Evolutionary conservation across 768 basidiomycete species (phyloP).

Genomic region (Rhodotorula kratochvilovae): DNA sequence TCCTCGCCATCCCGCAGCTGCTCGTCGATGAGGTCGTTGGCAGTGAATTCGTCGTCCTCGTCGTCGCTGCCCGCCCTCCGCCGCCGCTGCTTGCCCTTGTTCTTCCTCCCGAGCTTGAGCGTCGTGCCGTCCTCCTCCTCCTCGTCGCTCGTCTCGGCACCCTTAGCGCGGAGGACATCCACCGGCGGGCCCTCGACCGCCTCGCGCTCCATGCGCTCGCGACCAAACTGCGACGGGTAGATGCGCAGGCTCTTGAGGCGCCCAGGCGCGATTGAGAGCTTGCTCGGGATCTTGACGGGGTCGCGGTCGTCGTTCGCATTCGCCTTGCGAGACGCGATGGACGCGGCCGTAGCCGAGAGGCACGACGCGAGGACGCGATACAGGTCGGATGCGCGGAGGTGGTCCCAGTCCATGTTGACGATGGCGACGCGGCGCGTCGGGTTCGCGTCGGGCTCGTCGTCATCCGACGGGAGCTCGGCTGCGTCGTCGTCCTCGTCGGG

Average conservation of each 20-base stretch:
- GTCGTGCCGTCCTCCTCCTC: conserved; percentile 47
- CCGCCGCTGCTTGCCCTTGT: conserved; percentile 34
- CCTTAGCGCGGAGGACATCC: conserved; percentile 61
- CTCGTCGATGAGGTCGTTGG: conserved; percentile 43
- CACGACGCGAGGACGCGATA: conserved; percentile 90
- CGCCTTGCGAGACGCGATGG: conserved; percentile 42
- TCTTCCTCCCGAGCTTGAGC: conserved; percentile 43
- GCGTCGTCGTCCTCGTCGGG: conserved; percentile 63
- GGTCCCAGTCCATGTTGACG: conserved; percentile 98
- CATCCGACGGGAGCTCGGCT: conserved; percentile 50
- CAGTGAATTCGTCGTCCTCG: conserved; percentile 44
- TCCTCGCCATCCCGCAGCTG: conserved; percentile 51
- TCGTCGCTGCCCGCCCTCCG: conserved; percentile 21
- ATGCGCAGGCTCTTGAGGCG: conserved; percentile 71
- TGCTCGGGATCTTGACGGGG: conserved; percentile 31
- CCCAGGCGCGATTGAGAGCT: conserved; percentile 56
- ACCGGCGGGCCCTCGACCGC: conserved; percentile 84
- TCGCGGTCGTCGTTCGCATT: conserved; percentile 36
- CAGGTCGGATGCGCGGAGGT: conserved; percentile 80
- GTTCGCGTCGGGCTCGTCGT: conserved; percentile 48
- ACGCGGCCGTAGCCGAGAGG: conserved; percentile 60
- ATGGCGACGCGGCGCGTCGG: conserved; percentile 72
- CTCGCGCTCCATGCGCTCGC: conserved; percentile 75
- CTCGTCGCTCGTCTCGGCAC: conserved; percentile 51
- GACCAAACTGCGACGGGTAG: conserved; percentile 92